These are phyloP conservation scores for Talaromyces albobiverticillius DNA, from an alignment of 2,329 filamentous ascomycete species.

Conservation along the genomic window DNA sequence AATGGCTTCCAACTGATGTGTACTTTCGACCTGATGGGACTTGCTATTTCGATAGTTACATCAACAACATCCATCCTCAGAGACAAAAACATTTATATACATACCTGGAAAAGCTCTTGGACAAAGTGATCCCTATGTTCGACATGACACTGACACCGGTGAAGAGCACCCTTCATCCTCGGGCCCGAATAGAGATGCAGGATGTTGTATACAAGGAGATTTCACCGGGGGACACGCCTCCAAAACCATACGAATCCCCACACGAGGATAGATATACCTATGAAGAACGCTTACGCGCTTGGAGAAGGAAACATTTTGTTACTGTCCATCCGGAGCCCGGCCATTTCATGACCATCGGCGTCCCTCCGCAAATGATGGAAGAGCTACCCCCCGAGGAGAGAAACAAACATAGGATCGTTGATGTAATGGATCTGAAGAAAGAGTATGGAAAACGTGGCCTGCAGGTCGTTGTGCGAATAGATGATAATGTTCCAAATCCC, in stretches of 20 bases:
- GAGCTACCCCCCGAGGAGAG: slow-evolving; percentile 25
- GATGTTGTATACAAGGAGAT: slow-evolving; percentile 27
- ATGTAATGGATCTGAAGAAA: slow-evolving; percentile 27
- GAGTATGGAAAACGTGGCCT: slow-evolving; percentile 46
- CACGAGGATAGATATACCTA: slow-evolving; percentile 23
- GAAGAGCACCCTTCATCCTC: slow-evolving; percentile 31
- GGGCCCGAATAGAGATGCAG: slow-evolving; percentile 29
- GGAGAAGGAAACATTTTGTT: slow-evolving; percentile 23
- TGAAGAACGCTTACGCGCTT: slow-evolving; percentile 22
- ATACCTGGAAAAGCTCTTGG: slow-evolving; percentile 36
- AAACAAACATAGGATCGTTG: slow-evolving; percentile 25
- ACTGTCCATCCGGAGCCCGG: slow-evolving; percentile 27
- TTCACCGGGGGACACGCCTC: slow-evolving; percentile 15
- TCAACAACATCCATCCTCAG: slow-evolving; percentile 46
- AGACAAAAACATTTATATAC: slow-evolving; percentile 34
- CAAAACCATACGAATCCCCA: slow-evolving; percentile 13
- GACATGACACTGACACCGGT: slow-evolving; percentile 29
- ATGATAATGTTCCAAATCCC: slow-evolving; percentile 58
- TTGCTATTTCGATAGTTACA: slow-evolving; percentile 39
- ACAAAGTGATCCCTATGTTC: slow-evolving; percentile 25
- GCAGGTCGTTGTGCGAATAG: slow-evolving; percentile 64
- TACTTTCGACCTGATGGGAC: slow-evolving; percentile 26
- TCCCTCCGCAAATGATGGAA: slow-evolving; percentile 26
- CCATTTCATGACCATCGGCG: slow-evolving; percentile 29
- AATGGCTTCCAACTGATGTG: slow-evolving; percentile 47